Base-by-base conservation (phyloP, 495 filamentous ascomycete species). In the Neurospora sp. region DNA sequence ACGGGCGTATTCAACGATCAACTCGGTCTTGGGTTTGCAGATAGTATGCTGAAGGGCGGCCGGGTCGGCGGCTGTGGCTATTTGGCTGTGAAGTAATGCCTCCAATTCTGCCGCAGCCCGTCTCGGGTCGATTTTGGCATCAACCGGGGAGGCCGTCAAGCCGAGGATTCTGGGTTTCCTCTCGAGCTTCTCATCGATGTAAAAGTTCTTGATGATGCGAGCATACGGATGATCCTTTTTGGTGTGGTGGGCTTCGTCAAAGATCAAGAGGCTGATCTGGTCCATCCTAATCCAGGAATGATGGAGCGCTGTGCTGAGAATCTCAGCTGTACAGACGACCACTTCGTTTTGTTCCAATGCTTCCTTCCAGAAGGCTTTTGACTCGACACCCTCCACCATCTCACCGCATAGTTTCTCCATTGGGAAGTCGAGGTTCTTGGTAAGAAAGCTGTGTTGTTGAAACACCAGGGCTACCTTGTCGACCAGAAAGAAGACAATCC, bases 121-220 rank as follows among this genome's bases (percentile, higher is more conserved):
- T 27, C 87, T 82, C 35, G 93, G 87, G 76, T 96, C 89, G 0
- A 86, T 85, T 75, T 91, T 90, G 3, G 91, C 89, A 83, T 98
- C 95, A n/a, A 98, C 91, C 2, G 96, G 96, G 10, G 95, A 98
- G 18, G 96, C 96, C 9, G 96, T 99, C 95, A 99, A 97, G 20
- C 95, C 96, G 77, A 99, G 92, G 31, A 99, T 89, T 72, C 91
- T 91, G 16, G 96, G 96, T 3, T 89, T 86, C 22, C 81, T 84
- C 1, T 80, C 76, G 1, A 79, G 79, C 0, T 82, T 78, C 53
- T 72, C 31, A 18, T 83, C 81, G 40, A 82, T 78, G 76, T 98
- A 99, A 73, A 91, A 93, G 44, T 98, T 93, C 75, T 92, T 93
- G 78, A 98, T 93, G 72, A 99, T 97, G 38, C 92, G 86, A 35